A percentile compares a stretch with the other conserved stretches of the same genome.
phyloP scores from a whole-genome alignment of 2,329 filamentous ascomycete species.

The Pyrenophora teres region DNA sequence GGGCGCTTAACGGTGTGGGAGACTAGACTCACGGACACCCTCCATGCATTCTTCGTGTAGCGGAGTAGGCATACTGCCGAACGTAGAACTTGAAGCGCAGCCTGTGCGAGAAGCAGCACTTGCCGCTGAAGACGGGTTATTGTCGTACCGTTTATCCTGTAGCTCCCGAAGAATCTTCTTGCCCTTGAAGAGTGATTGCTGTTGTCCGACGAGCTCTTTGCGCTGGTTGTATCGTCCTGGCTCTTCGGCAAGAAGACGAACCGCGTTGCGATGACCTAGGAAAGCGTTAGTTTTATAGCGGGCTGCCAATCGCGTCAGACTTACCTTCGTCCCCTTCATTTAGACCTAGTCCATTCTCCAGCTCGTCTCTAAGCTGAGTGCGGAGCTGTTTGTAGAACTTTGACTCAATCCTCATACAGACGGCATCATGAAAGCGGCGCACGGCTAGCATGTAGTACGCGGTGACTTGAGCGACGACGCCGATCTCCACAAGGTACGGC shows the following conservation, averaged over 20 bases:
- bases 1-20: no score
- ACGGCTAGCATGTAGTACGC: conserved; percentile 73
- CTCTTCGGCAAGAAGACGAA: conserved; percentile 20
- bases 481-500: conserved; percentile 63
- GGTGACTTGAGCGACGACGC: conserved; percentile 65
- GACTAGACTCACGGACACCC: background rate
- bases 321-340: conserved; percentile 26
- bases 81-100: background rate
- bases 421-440: conserved; percentile 64
- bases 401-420: conserved; percentile 48
- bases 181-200: conserved; percentile 19
- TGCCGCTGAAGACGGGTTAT: background rate
- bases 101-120: background rate
- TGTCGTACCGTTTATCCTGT: conserved; percentile 23
- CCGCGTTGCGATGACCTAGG: conserved; percentile 14
- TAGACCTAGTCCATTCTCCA: conserved; percentile 30
- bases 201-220: conserved; percentile 11
- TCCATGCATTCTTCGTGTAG: background rate
- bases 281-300: background rate
- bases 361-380: conserved; percentile 27
- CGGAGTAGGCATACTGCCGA: background rate
- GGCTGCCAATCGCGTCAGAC: background rate
- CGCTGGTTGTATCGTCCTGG: conserved; percentile 15
- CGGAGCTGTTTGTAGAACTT: conserved; percentile 42
- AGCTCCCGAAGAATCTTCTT: conserved; percentile 19